phyloP scores from a whole-genome alignment of 2,329 filamentous ascomycete genomes.

The Stachybotrys chartarum region DNA sequence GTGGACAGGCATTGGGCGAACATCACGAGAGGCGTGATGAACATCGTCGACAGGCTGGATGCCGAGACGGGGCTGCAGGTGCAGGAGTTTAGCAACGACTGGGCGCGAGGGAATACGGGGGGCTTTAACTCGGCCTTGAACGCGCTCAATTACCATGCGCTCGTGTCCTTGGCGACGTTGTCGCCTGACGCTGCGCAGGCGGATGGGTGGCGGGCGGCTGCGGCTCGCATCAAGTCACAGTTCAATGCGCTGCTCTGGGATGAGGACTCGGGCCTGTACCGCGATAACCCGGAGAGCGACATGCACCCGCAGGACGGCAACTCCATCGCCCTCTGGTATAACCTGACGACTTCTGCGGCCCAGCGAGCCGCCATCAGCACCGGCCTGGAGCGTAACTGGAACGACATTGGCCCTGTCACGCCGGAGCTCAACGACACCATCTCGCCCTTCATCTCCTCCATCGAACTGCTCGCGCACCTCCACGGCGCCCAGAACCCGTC shows the following conservation, averaged over 20 bases:
- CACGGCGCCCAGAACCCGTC: constrained; percentile 9
- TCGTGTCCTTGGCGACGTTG: constrained; percentile 10
- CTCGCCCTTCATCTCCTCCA: constrained; percentile 24
- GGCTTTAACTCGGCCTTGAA: constrained; percentile 23
- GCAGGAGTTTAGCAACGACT: constrained; percentile 17
- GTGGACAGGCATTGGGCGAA: constrained; percentile 33
- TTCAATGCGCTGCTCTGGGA: background rate
- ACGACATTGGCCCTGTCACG: constrained; percentile 18
- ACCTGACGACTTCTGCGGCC: background rate
- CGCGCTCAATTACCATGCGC: constrained; percentile 20
- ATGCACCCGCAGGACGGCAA: constrained; percentile 44
- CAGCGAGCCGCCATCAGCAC: constrained; percentile 12
- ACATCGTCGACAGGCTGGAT: constrained; percentile 3
- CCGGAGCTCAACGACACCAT: constrained; percentile 27
- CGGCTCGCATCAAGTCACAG: background rate
- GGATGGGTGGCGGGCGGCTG: background rate
- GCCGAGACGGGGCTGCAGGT: constrained; percentile 7
- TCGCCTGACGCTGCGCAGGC: background rate
- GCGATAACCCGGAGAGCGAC: constrained; percentile 36
- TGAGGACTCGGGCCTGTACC: constrained; percentile 26
- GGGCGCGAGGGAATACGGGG: constrained; percentile 19
- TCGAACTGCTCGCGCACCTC: constrained; percentile 25
- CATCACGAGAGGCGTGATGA: background rate
- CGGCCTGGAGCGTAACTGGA: constrained; percentile 15
- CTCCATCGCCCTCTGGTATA: constrained; percentile 32